Evolutionary conservation across 768 basidiomycete genomes (phyloP), one percentile per base, ranked within the genome.

Genomic region (Pleurotus pulmonarius): DNA sequence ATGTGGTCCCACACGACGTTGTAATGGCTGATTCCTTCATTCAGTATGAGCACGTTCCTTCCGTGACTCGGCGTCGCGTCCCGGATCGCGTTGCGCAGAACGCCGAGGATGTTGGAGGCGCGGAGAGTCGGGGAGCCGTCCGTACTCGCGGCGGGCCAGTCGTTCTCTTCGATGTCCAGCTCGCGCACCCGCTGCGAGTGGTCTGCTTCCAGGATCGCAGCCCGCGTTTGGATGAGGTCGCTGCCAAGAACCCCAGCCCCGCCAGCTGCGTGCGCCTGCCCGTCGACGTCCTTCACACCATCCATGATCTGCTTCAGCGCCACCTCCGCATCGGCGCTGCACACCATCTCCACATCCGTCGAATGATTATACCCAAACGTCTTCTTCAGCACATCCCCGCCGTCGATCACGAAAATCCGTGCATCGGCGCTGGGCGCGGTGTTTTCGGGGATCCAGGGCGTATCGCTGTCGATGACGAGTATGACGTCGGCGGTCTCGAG

Each of bases 21-120:
- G 59, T 74, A 83, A 61, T 81, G 86, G 60, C 80, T 83, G 62
- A 87, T 83, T 2, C 78, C 74, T 64, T 90, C 88, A 61, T 87
- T 88, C 5, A 88, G 67, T 46, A 85, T 65, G 5, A 88, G 69
- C 0, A 70, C 71, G 13, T 71, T 65, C 5, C 60, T 54, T 1
- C 77, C 75, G n/a, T 59, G 60, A 25, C 71, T 74, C 1, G 69
- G 71, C 1, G 80, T 75, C n/a, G 71, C 60, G 2, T 65, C 61
- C n/a, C 60, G 64, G 16, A 83, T 75, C 5, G 66, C 63, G 20
- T 68, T 61, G 4, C 85, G 75, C 3, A 88, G 73, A 2, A 73
- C 68, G 5, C 75, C 70, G 9, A 87, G 63, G 22, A 87, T 67
- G 59, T 81, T 76, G 0, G 84, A 74, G 0, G 81, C 70, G 0